Percentiles rank a stretch among this genome's conserved stretches.
Conservation (phyloP, 73 alveolate species). For the Stentor coeruleus region DNA sequence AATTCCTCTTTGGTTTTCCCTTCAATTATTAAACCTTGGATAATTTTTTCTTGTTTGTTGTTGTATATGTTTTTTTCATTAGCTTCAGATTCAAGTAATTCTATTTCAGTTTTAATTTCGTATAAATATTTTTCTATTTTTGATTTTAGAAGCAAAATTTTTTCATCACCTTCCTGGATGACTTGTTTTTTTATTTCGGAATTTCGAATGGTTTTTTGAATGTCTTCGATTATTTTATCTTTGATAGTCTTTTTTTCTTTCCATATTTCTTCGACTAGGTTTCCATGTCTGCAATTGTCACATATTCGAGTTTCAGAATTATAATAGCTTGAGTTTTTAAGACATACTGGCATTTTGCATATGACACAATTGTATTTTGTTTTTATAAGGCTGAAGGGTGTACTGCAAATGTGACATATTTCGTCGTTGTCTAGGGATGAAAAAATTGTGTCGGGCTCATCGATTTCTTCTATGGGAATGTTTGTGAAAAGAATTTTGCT, state of each 20-base stretch:
- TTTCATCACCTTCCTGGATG: background rate
- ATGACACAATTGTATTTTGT: background rate
- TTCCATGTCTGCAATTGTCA: background rate
- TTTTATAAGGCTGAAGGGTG: background rate
- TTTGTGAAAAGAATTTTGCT: constrained; percentile 4
- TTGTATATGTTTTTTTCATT: background rate
- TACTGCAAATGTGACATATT: background rate
- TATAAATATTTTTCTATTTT: background rate
- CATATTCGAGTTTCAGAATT: background rate
- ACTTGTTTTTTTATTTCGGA: no score
- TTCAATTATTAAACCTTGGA: background rate
- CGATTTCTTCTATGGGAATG: background rate
- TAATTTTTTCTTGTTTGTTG: background rate
- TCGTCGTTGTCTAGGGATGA: background rate
- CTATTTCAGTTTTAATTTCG: background rate
- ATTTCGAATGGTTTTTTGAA: background rate
- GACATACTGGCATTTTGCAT: background rate
- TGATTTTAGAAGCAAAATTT: background rate
- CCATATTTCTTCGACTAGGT: background rate
- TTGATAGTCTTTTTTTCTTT: background rate
- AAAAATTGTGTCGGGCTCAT: background rate
- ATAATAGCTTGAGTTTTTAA: background rate
- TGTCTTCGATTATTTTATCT: background rate
- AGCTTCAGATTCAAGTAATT: background rate
- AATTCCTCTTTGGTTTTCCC: background rate